Evolutionary conservation across 2,329 filamentous ascomycete species (phyloP).

Genomic region (Calonectria pauciramosa): DNA sequence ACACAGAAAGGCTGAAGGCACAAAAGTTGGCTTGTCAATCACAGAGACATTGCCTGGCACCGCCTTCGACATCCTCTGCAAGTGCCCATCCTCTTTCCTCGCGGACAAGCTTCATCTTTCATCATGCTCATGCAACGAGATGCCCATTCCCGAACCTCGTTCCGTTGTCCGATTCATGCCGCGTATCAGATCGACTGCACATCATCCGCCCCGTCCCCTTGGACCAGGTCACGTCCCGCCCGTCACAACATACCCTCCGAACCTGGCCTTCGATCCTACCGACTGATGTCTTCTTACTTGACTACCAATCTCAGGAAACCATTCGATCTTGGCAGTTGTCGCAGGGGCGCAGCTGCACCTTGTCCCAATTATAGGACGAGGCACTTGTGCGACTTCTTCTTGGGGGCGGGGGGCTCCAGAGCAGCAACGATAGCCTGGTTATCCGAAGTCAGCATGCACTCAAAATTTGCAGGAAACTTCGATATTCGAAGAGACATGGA

Average conservation of each 20-base stretch:
- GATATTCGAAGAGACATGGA: not conserved
- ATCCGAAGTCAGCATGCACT: constrained; percentile 30
- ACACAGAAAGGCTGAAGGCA: constrained; percentile 33
- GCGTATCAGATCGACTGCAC: constrained; percentile 34
- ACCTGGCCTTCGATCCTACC: constrained; percentile 32
- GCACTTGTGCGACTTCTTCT: constrained; percentile 82
- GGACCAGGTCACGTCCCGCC: constrained; percentile 30
- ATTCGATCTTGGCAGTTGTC: constrained; percentile 26
- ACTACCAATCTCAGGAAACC: constrained; percentile 33
- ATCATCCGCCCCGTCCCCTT: constrained; percentile 28
- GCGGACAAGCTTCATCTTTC: constrained; percentile 29
- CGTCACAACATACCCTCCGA: constrained; percentile 30
- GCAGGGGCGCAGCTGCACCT: constrained; percentile 24
- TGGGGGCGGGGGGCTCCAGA: constrained; percentile 86
- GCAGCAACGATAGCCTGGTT: constrained; percentile 92
- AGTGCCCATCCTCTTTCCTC: constrained; percentile 26
- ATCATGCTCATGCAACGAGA: constrained; percentile 39
- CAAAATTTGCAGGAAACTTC: not conserved
- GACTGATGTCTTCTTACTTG: constrained; percentile 29
- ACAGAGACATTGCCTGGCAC: constrained; percentile 24
- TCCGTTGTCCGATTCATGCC: constrained; percentile 38
- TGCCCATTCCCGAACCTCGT: constrained; percentile 40
- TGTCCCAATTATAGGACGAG: constrained; percentile 70
- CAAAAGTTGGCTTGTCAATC: constrained; percentile 32
- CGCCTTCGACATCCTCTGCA: constrained; percentile 21